Base-by-base conservation (phyloP, 768 basidiomycete species). In the Sarcomyxa edulis region DNA sequence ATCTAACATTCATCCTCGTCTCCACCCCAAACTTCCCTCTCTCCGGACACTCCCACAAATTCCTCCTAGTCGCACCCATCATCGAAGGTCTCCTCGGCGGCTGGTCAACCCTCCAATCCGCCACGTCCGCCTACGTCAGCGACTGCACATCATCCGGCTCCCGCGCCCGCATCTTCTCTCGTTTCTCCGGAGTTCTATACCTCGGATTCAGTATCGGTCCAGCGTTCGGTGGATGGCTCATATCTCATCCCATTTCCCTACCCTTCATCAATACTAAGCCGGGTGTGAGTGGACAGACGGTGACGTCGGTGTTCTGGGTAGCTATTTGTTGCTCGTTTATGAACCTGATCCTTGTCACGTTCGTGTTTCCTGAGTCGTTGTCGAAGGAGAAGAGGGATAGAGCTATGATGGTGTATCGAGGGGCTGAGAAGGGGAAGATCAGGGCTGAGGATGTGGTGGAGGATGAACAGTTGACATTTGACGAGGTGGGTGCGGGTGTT, bases 111-210 rank as follows among this genome's bases (percentile, higher is more conserved):
- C 61, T 93, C 7, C 76, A 81, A 39, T 76, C 82, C 3, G 81
- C 83, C 0, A 78, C 78, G n/a, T 77, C 83, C 10, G 86, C 92
- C 3, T 91, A 90, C 50, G 66, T 91, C 36, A 81, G 83, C 24
- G 89, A 92, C 50, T 89, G 86, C 52, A 91, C 89, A 2, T 84
- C 84, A n/a, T 68, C 77, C 30, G 88, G 87, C 29, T 89, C 88
- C 7, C 77, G 87, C 28, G 74, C 88, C 1, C 69, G 76, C 27
- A 76, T 81, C 19, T 82, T 81, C 58, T 77, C 78, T n/a, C 70
- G 80, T 11, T 82, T 92, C 56, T 69, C 74, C 6, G 93, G 92
- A 2, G 74, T 89, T 6, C 71, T 83, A 43, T 89, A 78, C 60
- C 50, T 84, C 20, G 93, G 92, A 21, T 71, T 89, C 49, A 74